Evolutionary conservation across 441 rosid genomes (phyloP).

Genomic region (Aleurites moluccanus): DNA sequence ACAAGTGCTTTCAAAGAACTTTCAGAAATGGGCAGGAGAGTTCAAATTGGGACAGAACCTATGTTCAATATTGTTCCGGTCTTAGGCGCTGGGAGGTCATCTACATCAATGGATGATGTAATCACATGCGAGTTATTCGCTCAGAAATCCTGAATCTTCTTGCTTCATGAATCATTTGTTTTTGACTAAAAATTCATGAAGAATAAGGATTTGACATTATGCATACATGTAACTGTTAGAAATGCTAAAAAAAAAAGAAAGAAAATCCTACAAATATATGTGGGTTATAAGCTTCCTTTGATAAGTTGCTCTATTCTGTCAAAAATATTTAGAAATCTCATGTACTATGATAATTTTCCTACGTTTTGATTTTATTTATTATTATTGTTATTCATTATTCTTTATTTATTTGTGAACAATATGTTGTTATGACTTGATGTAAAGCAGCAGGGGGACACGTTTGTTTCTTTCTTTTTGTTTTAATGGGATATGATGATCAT

Average conservation of each 20-base stretch:
- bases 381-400: background rate
- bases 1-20: constrained; percentile 48
- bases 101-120: constrained; percentile 52
- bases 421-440: too few relatives aligned
- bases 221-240: background rate
- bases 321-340: background rate
- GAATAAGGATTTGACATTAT: background rate
- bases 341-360: background rate
- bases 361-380: background rate
- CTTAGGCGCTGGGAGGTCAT: constrained; percentile 54
- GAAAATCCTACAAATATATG: background rate
- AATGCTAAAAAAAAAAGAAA: background rate
- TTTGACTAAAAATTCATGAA: background rate
- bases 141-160: constrained; percentile 41
- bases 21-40: constrained; percentile 31
- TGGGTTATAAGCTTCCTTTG: background rate
- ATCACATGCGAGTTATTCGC: constrained; percentile 68
- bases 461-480: too few relatives aligned
- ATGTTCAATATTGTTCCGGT: constrained; percentile 70
- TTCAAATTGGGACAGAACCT: constrained; percentile 33
- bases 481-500: too few relatives aligned
- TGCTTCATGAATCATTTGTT: constrained; percentile 9
- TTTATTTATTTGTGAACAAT: background rate
- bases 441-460: too few relatives aligned
- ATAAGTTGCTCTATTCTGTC: background rate